Evolutionary conservation across 1,284 basidiomycete genomes (phyloP).

Genomic region (Sanghuangporus baumii): DNA sequence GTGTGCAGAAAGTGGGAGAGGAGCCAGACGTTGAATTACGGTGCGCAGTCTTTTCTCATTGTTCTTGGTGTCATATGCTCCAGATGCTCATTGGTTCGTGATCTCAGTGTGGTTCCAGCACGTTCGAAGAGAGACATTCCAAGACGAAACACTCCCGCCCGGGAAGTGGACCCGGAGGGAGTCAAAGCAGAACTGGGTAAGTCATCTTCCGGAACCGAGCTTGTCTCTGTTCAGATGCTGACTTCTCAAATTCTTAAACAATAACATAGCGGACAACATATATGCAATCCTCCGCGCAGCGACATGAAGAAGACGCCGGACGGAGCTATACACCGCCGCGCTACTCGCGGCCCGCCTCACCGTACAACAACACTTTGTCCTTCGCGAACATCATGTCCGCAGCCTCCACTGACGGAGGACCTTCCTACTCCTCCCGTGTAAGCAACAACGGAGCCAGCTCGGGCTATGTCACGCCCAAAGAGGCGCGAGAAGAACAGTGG

Average conservation of each 20-base stretch:
- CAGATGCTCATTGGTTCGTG: conserved; percentile 4
- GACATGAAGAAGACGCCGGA: conserved; percentile 36
- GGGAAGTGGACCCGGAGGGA: conserved; percentile 85
- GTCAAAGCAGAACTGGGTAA: conserved; percentile 80
- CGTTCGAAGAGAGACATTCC: conserved; percentile 74
- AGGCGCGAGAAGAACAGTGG: conserved; percentile 74
- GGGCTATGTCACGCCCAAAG: conserved; percentile 75
- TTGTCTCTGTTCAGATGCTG: neutral
- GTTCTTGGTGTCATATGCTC: too few relatives aligned
- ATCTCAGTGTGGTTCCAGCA: conserved; percentile 84
- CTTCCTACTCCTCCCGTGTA: conserved; percentile 37
- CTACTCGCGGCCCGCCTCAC: conserved; percentile 24
- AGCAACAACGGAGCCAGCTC: conserved; percentile 46
- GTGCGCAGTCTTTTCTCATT: conserved; percentile 38
- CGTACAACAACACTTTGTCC: conserved; percentile 23
- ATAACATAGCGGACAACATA: conserved; percentile 49
- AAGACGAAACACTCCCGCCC: conserved; percentile 66
- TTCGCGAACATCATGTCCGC: conserved; percentile 15
- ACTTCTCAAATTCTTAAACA: neutral
- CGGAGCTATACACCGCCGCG: conserved; percentile 31
- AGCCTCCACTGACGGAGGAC: neutral
- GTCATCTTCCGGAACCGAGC: conserved; percentile 20
- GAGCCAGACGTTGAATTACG: conserved; percentile 86
- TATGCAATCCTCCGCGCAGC: conserved; percentile 41
- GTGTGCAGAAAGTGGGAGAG: conserved; percentile 83